These are phyloP conservation scores for Colletotrichum incanum DNA, from an alignment of 2,329 filamentous ascomycete genomes.

Conservation along the genomic window DNA sequence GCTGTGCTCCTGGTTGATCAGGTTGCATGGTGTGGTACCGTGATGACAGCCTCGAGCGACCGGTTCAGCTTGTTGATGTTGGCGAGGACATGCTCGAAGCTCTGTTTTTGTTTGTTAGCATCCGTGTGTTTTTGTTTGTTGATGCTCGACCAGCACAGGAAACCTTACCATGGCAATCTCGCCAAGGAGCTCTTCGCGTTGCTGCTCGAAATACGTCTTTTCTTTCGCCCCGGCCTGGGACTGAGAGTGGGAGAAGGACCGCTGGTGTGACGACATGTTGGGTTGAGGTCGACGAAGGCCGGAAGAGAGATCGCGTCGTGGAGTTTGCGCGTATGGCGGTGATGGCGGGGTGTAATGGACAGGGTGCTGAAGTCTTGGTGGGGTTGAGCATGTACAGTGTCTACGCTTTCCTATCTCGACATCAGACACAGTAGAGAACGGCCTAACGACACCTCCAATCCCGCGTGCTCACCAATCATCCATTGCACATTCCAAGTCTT, in stretches of 20 bases:
- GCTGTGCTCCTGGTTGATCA: neutral
- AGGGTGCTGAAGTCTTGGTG: slow-evolving; percentile 6
- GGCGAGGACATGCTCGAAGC: slow-evolving; percentile 90
- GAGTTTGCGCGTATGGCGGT: slow-evolving; percentile 5
- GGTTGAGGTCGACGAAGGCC: neutral
- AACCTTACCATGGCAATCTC: slow-evolving; percentile 79
- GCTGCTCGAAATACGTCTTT: slow-evolving; percentile 82
- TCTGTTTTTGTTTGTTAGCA: slow-evolving; percentile 57
- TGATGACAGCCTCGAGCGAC: slow-evolving; percentile 90
- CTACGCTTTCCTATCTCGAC: neutral
- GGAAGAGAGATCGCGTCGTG: slow-evolving; percentile 19
- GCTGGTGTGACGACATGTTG: slow-evolving; percentile 43
- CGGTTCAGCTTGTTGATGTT: slow-evolving; percentile 98
- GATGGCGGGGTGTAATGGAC: slow-evolving; percentile 26
- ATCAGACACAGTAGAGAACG: neutral
- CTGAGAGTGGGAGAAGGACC: slow-evolving; percentile 41
- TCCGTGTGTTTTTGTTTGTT: slow-evolving; percentile 56
- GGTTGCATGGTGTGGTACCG: slow-evolving; percentile 64
- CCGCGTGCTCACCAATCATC: neutral
- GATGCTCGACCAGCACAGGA: neutral
- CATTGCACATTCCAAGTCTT: neutral
- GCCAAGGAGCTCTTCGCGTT: slow-evolving; percentile 78
- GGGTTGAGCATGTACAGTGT: slow-evolving; percentile 1
- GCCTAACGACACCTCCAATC: neutral
- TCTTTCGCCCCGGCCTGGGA: slow-evolving; percentile 49